Base-by-base conservation (phyloP, 768 basidiomycete genomes). In the Trametes elegans region DNA sequence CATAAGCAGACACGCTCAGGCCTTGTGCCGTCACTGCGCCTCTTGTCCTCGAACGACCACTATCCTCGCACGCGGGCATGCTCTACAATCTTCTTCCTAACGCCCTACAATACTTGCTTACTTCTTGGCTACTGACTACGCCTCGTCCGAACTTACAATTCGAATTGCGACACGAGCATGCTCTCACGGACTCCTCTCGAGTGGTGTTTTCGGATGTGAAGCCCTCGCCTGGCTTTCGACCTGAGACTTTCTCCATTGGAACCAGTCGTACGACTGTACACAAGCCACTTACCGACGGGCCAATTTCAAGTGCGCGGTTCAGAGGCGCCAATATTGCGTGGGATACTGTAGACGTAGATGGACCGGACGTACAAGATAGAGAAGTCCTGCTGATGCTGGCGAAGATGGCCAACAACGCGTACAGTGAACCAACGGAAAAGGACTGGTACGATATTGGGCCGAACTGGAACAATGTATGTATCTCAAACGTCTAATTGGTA, bases 391-490 rank as follows among this genome's bases (percentile, higher is more conserved):
- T 85, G 11, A 73, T 81, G 24, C 76, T 98, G 14, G 93, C 90
- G 18, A 93, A 89, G 80, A 98, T 98, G 90, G 83, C 88, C 10
- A 82, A 76, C 53, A 93, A 97, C 66, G 85, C 94, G 2, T 98
- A 98, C 66, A 70, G 72, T 3, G 68, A 76, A 14, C 76, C 73
- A 1, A 51, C 71, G 3, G 73, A 81, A 27, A 70, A 68, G 24
- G 76, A 73, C 9, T 98, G 94, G 94, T 95, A 91, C 64, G 78
- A 79, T 19, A 58, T 91, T 11, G 77, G 78, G 0, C 72, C 74
- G 7, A 74, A 77, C 3, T 95, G 85, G 82, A 85, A 87, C 63
- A 58, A 71, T 63, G 55, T 49, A 21, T 42, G 31, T 53, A n/a
- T n/a, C n/a, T n/a, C n/a, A n/a, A n/a, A n/a, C n/a, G n/a, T n/a